These are phyloP conservation scores for Poterioochromonas sp. DNA, from an alignment of 352 stramenopile genomes.

Conservation along the genomic window DNA sequence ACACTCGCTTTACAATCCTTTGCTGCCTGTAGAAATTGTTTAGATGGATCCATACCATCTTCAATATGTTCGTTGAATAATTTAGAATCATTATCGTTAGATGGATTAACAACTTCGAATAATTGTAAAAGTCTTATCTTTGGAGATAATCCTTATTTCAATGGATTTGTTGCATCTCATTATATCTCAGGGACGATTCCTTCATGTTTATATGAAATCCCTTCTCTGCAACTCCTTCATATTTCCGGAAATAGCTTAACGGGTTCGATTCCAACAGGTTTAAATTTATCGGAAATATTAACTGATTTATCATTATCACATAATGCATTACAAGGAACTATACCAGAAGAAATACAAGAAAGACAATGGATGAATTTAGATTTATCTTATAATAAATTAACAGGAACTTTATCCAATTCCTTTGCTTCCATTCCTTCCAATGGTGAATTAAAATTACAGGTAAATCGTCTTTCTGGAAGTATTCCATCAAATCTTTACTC, in stretches of 20 bases:
- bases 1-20: not conserved
- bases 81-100: not conserved
- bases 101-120: not conserved
- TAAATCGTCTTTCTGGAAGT: slow-evolving; percentile 10
- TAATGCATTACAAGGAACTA: not conserved
- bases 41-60: not conserved
- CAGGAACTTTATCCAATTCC: not conserved
- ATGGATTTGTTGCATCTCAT: not conserved
- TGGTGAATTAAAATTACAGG: not conserved
- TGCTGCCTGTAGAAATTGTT: slow-evolving; percentile 3
- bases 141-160: not conserved
- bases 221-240: not conserved
- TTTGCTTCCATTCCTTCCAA: not conserved
- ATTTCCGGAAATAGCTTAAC: not conserved
- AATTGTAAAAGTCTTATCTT: not conserved
- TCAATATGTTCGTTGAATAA: not conserved
- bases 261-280: not conserved
- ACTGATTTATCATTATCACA: not conserved
- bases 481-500: not conserved
- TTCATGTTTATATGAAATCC: not conserved
- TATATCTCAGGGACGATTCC: slow-evolving; percentile 7
- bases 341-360: not conserved
- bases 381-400: slow-evolving; percentile 20
- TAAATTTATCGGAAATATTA: not conserved
- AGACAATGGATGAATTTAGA: not conserved